Evolutionary conservation across 257 asterid species (phyloP), one percentile per base, ranked within the genome.

Genomic region (Cinchona pubescens): DNA sequence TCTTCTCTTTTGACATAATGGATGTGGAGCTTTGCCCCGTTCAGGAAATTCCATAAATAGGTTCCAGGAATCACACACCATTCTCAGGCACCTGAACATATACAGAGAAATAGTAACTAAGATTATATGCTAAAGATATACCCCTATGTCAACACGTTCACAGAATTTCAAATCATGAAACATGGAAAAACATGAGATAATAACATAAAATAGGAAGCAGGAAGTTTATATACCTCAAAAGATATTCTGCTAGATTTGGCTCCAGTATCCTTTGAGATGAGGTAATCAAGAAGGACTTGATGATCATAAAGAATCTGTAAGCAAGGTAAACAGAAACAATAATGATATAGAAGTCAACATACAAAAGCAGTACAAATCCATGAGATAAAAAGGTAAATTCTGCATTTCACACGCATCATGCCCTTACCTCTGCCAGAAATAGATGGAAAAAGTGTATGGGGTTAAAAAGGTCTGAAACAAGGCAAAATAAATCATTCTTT

Each of bases 231-330:
- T 62, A 92, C 99, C 97, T 88, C 89, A 94, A 75, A 53, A 92
- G 88, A 89, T 90, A 94, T 82, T 92, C 97, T 67, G 97, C 97
- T n/a, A 76, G 91, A 88, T 76, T 67, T 83, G 65, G 93, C 89
- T 67, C 99, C 97, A 48, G 89, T 74, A 82, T 94, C 97, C 79
- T 88, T 92, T 25, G 97, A 90, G 85, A 94, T 94, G 62, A 94
- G 99, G 85, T 90, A 92, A 83, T 94, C 99, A 30, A 94, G 93
- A 82, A 94, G 96, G 72, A 94, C 97, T 84, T 92, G 96, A 79
- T 94, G 99, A 85, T 94, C 99, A 86, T 94, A 92, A 79, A 79
- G 86, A 77, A 94, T 86, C 99, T 94, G 87, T 12, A 70, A 75
- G 71, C 38, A 69, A 71, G 65, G 48, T 51, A 76, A 72, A 48